These are phyloP conservation scores for Dimargaris verticillata DNA, from an alignment of 192 early-diverging fungal species.

Conservation along the genomic window DNA sequence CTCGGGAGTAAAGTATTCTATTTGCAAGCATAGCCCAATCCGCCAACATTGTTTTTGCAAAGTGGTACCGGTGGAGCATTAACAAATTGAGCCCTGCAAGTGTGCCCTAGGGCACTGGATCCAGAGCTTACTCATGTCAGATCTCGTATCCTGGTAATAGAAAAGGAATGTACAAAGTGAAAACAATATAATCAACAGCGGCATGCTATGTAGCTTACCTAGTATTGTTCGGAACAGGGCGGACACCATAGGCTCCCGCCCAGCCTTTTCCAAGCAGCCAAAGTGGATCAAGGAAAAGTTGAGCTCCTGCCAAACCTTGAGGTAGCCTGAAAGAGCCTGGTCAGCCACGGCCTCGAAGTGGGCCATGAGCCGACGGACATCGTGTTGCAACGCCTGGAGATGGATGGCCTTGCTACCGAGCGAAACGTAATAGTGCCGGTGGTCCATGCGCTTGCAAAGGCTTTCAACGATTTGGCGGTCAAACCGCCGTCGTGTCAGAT, in stretches of 20 bases:
- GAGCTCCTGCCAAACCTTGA: not conserved
- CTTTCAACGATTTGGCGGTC: not conserved
- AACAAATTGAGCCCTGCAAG: no score
- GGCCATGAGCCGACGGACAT: not conserved
- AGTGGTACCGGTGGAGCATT: no score
- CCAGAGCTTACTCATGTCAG: no score
- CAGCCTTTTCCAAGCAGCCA: not conserved
- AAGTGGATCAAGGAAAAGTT: not conserved
- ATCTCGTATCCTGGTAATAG: no score
- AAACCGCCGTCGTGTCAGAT: not conserved
- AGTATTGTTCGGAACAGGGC: not conserved
- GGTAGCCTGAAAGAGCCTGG: not conserved
- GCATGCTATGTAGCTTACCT: no score
- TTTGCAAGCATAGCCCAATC: no score
- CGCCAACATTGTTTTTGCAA: no score
- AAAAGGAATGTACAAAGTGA: no score
- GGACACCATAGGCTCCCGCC: not conserved
- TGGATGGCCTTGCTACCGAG: not conserved
- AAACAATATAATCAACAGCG: no score
- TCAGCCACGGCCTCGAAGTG: not conserved
- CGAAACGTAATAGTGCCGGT: not conserved
- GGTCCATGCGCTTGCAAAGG: not conserved
- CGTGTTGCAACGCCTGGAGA: not conserved
- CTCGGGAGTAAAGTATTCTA: constrained; percentile 1
- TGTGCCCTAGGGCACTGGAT: no score